Base-by-base conservation (phyloP, 108 stramenopile species). In the Phaeodactylum tricornutum region DNA sequence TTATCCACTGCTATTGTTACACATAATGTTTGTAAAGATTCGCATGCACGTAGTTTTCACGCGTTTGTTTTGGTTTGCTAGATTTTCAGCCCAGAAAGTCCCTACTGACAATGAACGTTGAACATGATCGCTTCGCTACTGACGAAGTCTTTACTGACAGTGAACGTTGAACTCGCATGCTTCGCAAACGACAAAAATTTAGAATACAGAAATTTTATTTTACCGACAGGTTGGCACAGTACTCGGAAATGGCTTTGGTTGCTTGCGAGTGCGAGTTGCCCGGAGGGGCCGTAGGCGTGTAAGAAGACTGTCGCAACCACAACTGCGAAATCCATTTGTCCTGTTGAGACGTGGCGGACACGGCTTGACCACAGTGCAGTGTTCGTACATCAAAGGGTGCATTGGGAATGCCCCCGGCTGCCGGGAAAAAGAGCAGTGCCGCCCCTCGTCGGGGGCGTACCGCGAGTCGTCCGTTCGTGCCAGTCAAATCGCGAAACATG, bases 271-370 rank as follows among this genome's bases (percentile, higher is more conserved):
- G 77, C 30, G 38, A n/a, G 62, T 84, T 84, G 16, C 75, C 75
- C 6, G 53, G 57, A 7, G 87, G 81, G 33, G 81, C 79, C 3
- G 73, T 80, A 3, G 86, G 79, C 24, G 43, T 47, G 47, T 83
- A 87, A 0, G 45, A 31, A 33, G 39, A 41, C 23, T 76, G 69
- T 12, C 79, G 64, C 34, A 84, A 48, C 81, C 87, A 88, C 47
- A 88, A 25, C 50, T 84, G 87, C 2, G 81, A 67, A 65, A 88
- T 88, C 81, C 81, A 84, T 37, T 84, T 84, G 44, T 88, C 87
- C 11, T 55, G 19, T 40, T 40, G 35, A 3, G 73, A 42, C 22
- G 61, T 58, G 14, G 63, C 64, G 2, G 71, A 42, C 14, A 87
- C 75, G 30, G 72, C 73, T 45, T 87, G 77, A 8, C 85, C 87